phyloP scores from a whole-genome alignment of 2,329 filamentous ascomycete genomes.

The Zarea fungicola region DNA sequence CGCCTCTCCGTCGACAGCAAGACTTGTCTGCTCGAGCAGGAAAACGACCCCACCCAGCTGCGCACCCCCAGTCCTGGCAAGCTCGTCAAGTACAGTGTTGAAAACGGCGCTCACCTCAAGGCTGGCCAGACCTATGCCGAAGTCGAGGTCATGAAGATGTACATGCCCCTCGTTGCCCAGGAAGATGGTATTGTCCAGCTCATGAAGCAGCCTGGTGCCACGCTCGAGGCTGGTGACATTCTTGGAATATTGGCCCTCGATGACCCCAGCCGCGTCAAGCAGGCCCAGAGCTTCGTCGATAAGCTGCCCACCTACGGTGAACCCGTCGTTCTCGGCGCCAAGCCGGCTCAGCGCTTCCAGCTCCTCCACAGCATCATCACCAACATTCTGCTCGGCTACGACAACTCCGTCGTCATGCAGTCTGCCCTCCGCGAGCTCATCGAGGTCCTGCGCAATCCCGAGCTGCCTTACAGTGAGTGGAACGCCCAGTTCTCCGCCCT shows the following conservation, averaged over 20 bases:
- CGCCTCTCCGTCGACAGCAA: constrained; percentile 96
- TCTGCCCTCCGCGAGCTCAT: constrained; percentile 80
- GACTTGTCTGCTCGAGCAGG: constrained; percentile 95
- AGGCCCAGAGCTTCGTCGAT: constrained; percentile 87
- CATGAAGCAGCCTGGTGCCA: constrained; percentile 98
- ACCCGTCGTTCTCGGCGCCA: constrained; percentile 82
- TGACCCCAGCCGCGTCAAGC: constrained; percentile 93
- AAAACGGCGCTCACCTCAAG: constrained; percentile 88
- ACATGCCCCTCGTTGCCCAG: constrained; percentile 94
- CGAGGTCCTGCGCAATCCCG: constrained; percentile 81
- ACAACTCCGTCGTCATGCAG: constrained; percentile 96
- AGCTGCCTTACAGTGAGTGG: constrained; percentile 95
- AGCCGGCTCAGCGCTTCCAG: constrained; percentile 82
- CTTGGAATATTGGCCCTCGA: constrained; percentile 95
- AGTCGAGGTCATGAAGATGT: constrained; percentile 99
- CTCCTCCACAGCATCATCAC: constrained; percentile 71
- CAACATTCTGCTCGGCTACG: constrained; percentile 89
- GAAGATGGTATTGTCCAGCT: constrained; percentile 96
- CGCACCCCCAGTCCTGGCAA: constrained; percentile 93
- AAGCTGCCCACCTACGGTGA: constrained; percentile 83
- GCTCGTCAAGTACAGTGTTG: constrained; percentile 94
- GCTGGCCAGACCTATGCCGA: constrained; percentile 93
- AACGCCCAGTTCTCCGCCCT: constrained; percentile 91
- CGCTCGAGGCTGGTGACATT: constrained; percentile 94
- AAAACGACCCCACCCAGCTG: constrained; percentile 97